A percentile compares a stretch with the other conserved stretches of the same genome.
Conservation (phyloP, 1,284 basidiomycete genomes). For the Sanguinoderma infundibulare region DNA sequence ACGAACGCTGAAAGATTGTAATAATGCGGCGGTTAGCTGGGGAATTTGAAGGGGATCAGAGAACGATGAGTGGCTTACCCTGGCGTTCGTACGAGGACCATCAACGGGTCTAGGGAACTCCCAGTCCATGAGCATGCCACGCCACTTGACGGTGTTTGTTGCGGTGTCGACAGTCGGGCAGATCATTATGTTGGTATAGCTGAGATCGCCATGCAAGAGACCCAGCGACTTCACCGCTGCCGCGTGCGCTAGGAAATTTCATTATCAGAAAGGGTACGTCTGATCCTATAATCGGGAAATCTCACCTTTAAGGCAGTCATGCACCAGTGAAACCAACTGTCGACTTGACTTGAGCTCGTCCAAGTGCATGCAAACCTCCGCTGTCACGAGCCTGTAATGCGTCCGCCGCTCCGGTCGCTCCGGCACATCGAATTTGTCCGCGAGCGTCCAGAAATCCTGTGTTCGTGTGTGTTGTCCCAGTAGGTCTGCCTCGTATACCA, state of each 20-base stretch:
- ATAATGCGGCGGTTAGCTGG: background rate
- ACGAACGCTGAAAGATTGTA: background rate
- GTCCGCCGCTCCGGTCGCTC: background rate
- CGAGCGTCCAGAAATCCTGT: background rate
- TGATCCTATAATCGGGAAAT: background rate
- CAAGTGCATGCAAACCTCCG: background rate
- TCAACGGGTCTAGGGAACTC: conserved; percentile 7
- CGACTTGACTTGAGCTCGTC: background rate
- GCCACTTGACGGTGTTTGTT: conserved; percentile 6
- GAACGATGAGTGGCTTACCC: no score
- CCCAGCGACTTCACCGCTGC: conserved; percentile 1
- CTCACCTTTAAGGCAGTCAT: background rate
- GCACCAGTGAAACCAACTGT: background rate
- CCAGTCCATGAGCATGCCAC: conserved; percentile 16
- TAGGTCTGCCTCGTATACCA: conserved; percentile 9
- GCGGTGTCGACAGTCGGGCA: background rate
- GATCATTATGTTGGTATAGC: conserved; percentile 6
- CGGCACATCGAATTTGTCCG: background rate
- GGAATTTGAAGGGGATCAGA: no score
- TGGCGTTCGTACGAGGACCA: no score
- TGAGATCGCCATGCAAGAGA: conserved; percentile 13
- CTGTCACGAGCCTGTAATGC: background rate
- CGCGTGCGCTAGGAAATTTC: background rate
- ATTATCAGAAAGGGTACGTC: background rate
- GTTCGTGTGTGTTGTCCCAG: background rate